Evolutionary conservation across 495 filamentous ascomycete genomes (phyloP).

Genomic region (Neurospora sp.): DNA sequence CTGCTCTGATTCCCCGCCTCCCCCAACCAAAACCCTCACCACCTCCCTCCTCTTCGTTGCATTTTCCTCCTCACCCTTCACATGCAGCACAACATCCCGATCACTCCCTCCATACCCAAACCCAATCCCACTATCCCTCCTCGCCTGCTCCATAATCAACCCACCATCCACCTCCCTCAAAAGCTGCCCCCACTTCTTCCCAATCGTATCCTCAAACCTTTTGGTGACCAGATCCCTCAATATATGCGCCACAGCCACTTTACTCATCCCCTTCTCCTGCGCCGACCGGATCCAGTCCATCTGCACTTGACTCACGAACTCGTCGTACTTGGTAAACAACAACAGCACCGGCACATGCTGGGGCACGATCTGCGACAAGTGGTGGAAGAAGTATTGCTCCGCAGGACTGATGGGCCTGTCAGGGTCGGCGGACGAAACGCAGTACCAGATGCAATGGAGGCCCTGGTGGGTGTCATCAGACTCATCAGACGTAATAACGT

Average conservation of each 20-base stretch:
- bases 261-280: slow-evolving; percentile 11
- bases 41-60: not conserved
- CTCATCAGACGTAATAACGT: not conserved
- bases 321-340: slow-evolving; percentile 22
- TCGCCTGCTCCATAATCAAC: not conserved
- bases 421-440: slow-evolving; percentile 14
- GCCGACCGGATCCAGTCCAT: slow-evolving; percentile 15
- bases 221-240: slow-evolving; percentile 13
- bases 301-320: slow-evolving; percentile 16
- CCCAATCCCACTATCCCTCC: not conserved
- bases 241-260: slow-evolving; percentile 19
- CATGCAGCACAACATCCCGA: not conserved
- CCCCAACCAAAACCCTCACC: not conserved
- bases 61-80: not conserved
- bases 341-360: slow-evolving; percentile 12
- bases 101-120: not conserved
- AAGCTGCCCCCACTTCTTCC: slow-evolving; percentile 11
- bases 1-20: not conserved
- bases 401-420: slow-evolving; percentile 3
- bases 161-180: not conserved
- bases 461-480: not conserved
- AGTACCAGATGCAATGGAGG: slow-evolving; percentile 24
- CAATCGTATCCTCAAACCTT: slow-evolving; percentile 14
- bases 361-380: not conserved
- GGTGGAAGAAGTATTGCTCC: slow-evolving; percentile 15